A percentile compares a stretch with the other conserved stretches of the same genome.
Conservation (phyloP, 208 protist genomes). For the Willaertia magna region DNA sequence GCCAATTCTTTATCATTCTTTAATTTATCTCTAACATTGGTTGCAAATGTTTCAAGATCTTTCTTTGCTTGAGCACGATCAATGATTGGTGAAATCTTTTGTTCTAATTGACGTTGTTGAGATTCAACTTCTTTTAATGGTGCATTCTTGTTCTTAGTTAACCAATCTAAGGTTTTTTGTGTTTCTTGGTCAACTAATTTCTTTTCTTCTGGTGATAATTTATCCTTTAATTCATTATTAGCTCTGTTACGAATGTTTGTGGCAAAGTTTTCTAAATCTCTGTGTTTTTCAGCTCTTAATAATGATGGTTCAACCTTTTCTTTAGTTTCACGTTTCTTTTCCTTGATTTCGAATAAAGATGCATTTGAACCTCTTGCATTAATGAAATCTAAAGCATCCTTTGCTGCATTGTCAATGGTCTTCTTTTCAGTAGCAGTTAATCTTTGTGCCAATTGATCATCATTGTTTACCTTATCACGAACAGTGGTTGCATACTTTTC, state of each 20-base stretch:
- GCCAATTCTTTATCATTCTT: neutral
- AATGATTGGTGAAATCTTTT: conserved; percentile 82
- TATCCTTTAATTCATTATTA: conserved; percentile 26
- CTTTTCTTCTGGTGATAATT: conserved; percentile 1
- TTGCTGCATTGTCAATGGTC: neutral
- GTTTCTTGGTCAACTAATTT: conserved; percentile 43
- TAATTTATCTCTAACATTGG: neutral
- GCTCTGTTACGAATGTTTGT: neutral
- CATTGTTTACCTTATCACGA: neutral
- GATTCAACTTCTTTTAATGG: conserved; percentile 81
- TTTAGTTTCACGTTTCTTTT: neutral
- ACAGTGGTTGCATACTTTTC: neutral
- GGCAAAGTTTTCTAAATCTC: neutral
- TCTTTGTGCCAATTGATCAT: neutral
- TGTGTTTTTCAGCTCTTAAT: neutral
- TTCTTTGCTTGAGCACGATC: neutral
- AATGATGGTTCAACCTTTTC: neutral
- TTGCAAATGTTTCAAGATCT: neutral
- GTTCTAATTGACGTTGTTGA: conserved; percentile 72
- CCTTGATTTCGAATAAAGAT: neutral
- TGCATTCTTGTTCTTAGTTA: conserved; percentile 58
- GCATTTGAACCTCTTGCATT: neutral
- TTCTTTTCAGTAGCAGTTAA: neutral
- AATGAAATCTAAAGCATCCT: neutral
- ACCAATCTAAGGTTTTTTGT: conserved; percentile 48